Evolutionary conservation across 192 early-diverging fungal species (phyloP), one percentile per base, ranked within the genome.

Genomic region (Entomortierella beljakovae): DNA sequence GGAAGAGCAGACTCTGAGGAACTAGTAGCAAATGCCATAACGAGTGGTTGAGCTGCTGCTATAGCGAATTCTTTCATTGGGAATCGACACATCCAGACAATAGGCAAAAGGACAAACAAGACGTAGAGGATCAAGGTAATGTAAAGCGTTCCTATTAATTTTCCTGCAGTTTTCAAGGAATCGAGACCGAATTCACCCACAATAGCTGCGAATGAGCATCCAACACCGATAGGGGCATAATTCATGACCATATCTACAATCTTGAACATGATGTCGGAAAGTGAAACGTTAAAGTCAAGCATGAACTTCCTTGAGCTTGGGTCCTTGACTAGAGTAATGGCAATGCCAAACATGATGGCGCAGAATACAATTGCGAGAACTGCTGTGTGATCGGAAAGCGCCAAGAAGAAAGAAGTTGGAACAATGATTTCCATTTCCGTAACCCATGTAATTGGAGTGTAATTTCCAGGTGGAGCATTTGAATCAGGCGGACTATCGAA

Each of bases 1-100:
- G 87, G 88, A 28, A 93, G 81, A 2, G 89, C 90, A n/a, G 92
- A 89, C 68, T 93, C 92, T 37, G 87, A 88, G 9, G 89, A 90
- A 31, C 91, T 90, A 18, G 91, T 90, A 13, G 88, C 84, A 65
- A 92, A 93, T 6, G 92, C 91, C 66, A 93, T 89, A 29, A 91
- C 28, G 64, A 90, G 83, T 13, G 92, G 92, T 43, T 90, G 81
- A 10, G 77, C 62, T 4, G 89, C 80, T 26, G 85, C 81, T 20
- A 58, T 59, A 23, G 81, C 57, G 64, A 91, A 91, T 25, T 84
- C 85, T 13, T 67, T 57, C 31, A 88, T 42, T 3, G 89, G 87
- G 2, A 93, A 61, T 6, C 82, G 70, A n/a, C 81, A 63, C 20
- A 91, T 16, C 6, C 90, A 70, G 38, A 84, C 68, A 43, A 93